A percentile compares a stretch with the other conserved stretches of the same genome.
phyloP scores from a whole-genome alignment of 768 basidiomycete species.

The Asterophora parasitica region DNA sequence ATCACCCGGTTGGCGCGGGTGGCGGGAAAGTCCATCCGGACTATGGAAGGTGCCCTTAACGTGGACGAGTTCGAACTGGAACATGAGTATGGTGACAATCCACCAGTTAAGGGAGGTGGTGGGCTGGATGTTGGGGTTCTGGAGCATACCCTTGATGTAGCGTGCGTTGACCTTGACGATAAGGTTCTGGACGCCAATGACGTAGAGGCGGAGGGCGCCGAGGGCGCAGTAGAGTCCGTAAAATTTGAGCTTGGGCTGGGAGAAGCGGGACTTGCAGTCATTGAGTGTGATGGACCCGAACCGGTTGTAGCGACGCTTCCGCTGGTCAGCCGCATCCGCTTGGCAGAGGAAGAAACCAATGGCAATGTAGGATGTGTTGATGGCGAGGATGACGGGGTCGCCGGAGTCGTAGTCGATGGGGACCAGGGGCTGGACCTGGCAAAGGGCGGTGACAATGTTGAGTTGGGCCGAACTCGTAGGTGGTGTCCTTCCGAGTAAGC shows the following conservation, averaged over 20 bases:
- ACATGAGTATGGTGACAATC: neutral
- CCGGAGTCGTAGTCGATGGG: too few relatives aligned
- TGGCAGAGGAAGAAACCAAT: too few relatives aligned
- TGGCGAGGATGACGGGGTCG: slow-evolving; percentile 3
- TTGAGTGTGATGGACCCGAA: neutral
- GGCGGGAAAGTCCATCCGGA: too few relatives aligned
- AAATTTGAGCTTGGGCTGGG: neutral
- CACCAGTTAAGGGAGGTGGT: too few relatives aligned
- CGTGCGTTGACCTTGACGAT: neutral
- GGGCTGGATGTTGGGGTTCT: too few relatives aligned
- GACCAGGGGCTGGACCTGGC: neutral
- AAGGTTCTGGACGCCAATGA: neutral
- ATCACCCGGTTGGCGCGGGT: too few relatives aligned
- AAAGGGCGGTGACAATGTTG: too few relatives aligned
- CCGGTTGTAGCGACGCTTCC: neutral
- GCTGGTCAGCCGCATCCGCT: too few relatives aligned
- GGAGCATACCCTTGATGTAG: slow-evolving; percentile 2
- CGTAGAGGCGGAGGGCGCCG: too few relatives aligned
- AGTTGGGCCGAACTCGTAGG: slow-evolving; percentile 26
- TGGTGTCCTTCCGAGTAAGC: slow-evolving; percentile 17
- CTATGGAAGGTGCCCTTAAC: too few relatives aligned
- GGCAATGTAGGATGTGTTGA: neutral
- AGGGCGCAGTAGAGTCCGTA: neutral
- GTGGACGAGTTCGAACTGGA: slow-evolving; percentile 5
- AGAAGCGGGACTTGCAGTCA: neutral